These are phyloP conservation scores for Coemansia sp. DNA, from an alignment of 192 early-diverging fungal genomes.

Conservation along the genomic window DNA sequence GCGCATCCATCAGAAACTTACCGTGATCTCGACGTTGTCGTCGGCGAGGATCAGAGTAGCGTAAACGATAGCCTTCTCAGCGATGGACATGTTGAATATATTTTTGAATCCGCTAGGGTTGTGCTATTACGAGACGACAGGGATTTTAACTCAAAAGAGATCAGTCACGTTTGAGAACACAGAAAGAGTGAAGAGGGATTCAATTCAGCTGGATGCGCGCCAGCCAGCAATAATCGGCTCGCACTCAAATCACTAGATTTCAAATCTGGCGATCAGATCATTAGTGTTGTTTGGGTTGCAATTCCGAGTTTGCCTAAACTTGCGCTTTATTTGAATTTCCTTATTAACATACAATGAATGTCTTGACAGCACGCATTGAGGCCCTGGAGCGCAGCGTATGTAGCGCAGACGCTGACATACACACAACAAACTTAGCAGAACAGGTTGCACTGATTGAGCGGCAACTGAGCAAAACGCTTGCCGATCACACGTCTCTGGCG, in stretches of 20 bases:
- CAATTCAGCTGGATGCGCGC: not conserved
- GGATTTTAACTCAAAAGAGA: constrained; percentile 51
- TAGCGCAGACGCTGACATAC: not conserved
- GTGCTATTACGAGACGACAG: constrained; percentile 40
- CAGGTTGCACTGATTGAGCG: constrained; percentile 39
- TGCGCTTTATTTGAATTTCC: not conserved
- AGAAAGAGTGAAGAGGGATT: constrained; percentile 16
- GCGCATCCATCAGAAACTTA: constrained; percentile 53
- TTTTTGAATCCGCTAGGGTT: constrained; percentile 4
- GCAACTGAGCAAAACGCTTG: constrained; percentile 21
- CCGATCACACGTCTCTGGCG: constrained; percentile 23
- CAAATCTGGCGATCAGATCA: not conserved
- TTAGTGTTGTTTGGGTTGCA: constrained; percentile 3
- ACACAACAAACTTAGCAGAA: constrained; percentile 12
- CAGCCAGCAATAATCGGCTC: not conserved
- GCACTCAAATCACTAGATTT: not conserved
- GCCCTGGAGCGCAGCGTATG: constrained; percentile 41
- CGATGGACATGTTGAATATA: constrained; percentile 55
- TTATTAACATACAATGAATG: constrained; percentile 24
- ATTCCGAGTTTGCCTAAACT: not conserved
- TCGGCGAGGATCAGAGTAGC: constrained; percentile 98
- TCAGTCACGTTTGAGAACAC: constrained; percentile 47
- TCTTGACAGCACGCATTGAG: constrained; percentile 27
- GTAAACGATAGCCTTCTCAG: constrained; percentile 91
- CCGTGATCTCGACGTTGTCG: constrained; percentile 95